Evolutionary conservation across 768 basidiomycete species (phyloP), one percentile per base, ranked within the genome.

Genomic region (Pleurotus pulmonarius): DNA sequence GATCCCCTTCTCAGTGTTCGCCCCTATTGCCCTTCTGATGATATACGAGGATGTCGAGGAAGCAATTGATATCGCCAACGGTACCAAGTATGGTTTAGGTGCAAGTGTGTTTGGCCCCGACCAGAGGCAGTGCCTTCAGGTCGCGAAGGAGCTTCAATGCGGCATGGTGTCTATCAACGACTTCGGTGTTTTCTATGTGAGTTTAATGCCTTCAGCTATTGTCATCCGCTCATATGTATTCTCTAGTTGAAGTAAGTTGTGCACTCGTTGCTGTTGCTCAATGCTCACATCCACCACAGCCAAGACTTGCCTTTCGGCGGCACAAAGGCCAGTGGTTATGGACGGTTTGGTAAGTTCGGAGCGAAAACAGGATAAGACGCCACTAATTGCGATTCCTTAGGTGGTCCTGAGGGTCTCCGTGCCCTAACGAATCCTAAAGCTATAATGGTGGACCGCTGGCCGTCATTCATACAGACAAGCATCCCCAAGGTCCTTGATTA

Each of bases 111-210:
- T 95, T 67, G 97, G 97, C 7, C 88, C 88, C 8, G 84, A 91
- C 65, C 88, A 89, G 67, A 79, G 81, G 40, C 74, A 88, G 43
- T 94, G 92, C 65, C 62, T 92, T 53, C 75, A 87, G 47, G 88
- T 98, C 18, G 94, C 94, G 25, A 85, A 85, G 61, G 74, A 77
- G 47, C 74, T 99, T 49, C 85, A 96, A 52, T 95, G 93, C 63
- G 96, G 96, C 46, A 98, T 99, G 97, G 96, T 98, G 3, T 87
- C 94, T 16, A 79, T 97, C 59, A 98, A 98, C 63, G 97, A 98
- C 73, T 97, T 93, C 66, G 94, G 83, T 11, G 87, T 89, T 6
- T 93, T 86, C 73, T 93, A 94, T 66, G 86, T 91, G 65, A 75
- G 86, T 76, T 7, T 29, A 59, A 46, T 29, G 13, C 9, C 26